Evolutionary conservation across 2,329 filamentous ascomycete genomes (phyloP).

Genomic region (Fusarium coicis): DNA sequence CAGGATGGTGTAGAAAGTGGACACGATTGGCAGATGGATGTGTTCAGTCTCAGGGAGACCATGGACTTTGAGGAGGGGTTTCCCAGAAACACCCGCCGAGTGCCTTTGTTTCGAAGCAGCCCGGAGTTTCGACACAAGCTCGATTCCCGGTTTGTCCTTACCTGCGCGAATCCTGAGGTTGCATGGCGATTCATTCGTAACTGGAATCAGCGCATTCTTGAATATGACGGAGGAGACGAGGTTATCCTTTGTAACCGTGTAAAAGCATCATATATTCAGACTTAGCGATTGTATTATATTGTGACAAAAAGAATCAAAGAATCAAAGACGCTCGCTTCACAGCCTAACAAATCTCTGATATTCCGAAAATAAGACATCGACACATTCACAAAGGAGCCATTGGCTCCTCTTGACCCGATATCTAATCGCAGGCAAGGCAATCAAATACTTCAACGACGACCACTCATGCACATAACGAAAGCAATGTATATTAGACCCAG

Average conservation of each 20-base stretch:
- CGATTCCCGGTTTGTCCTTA: conserved; percentile 48
- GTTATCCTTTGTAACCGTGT: conserved; percentile 36
- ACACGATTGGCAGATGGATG: conserved; percentile 22
- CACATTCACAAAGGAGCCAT: conserved; percentile 10
- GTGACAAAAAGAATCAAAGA: conserved; percentile 1
- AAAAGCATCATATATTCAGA: conserved; percentile 48
- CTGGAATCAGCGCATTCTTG: conserved; percentile 53
- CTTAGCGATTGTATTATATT: conserved; percentile 42
- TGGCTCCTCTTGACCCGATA: not conserved
- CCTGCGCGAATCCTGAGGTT: conserved; percentile 46
- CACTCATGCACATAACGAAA: conserved; percentile 40
- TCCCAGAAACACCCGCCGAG: conserved; percentile 9
- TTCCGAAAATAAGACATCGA: not conserved
- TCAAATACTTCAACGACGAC: conserved; percentile 8
- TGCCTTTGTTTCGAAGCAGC: conserved; percentile 4
- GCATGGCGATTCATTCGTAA: conserved; percentile 55
- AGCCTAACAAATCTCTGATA: not conserved
- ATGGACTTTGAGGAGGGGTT: not conserved
- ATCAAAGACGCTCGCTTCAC: conserved; percentile 5
- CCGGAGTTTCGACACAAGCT: conserved; percentile 35
- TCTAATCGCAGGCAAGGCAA: conserved; percentile 12
- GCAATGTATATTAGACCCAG: conserved; percentile 57
- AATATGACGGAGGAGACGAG: conserved; percentile 21
- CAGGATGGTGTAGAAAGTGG: conserved; percentile 19
- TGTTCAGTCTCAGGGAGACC: conserved; percentile 24